Base-by-base conservation (phyloP, 345 rosid genomes). In the thale cress (Arabidopsis thaliana) region DNA sequence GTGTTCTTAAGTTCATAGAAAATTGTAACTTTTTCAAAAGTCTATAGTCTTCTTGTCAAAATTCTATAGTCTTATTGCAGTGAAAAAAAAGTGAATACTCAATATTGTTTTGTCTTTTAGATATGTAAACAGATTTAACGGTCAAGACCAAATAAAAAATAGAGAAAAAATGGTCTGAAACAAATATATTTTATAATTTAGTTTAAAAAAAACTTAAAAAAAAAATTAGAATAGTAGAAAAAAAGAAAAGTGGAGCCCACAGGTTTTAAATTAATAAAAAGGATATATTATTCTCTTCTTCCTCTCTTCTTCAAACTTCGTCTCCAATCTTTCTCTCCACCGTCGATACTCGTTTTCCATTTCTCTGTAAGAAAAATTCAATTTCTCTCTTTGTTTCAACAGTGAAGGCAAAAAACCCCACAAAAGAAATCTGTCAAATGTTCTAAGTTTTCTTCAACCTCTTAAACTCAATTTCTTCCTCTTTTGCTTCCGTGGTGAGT, bases 401-500 rank as follows among this genome's bases (percentile, higher is more conserved):
- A 12, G 32, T 65, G 10, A 65, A 69, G 22, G 16, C 50, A 40
- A 22, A 16, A 46, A 34, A 16, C 20, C 20, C 8, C 48, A 11
- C 7, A 22, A n/a, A 8, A 41, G 62, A 59, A 59, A 59, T 71
- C 71, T 72, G 2, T 33, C 32, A 16, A 59, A 10, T n/a, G 6
- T 69, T 38, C 32, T 59, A 52, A 4, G 46, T 24, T 77, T 70
- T 77, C 75, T 62, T 33, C 76, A 65, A 63, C 14, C 61, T 66
- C 59, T 5, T 8, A 13, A 41, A 30, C n/a, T 59, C 30, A 25
- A 40, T 25, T 11, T 33, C 46, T 5, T 20, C 46, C 25, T 16
- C 12, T 28, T 50, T 69, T 55, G 59, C 80, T 77, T 77, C 30
- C 13, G 45, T 60, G 40, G 77, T 78, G 71, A 72, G 81, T 50